These are phyloP conservation scores for Wickerhamomyces alni DNA, from an alignment of 805 yeast species.

Conservation along the genomic window DNA sequence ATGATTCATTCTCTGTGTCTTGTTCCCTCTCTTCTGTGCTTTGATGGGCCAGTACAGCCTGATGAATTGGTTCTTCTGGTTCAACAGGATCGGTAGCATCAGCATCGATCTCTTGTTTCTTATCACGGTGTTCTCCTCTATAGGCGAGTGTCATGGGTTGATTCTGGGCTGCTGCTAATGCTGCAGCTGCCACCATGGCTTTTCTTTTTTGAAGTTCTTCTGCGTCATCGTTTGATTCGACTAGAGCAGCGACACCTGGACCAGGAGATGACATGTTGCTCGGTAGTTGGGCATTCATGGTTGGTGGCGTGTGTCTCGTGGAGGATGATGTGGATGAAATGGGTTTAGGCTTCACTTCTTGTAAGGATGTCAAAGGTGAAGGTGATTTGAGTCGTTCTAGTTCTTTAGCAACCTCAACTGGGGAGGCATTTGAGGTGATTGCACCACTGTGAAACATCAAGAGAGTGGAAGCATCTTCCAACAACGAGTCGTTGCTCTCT, in stretches of 20 bases:
- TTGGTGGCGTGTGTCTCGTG: slow-evolving; percentile 3
- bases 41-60: neutral
- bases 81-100: neutral
- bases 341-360: slow-evolving; percentile 1
- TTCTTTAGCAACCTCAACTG: neutral
- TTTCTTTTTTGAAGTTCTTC: slow-evolving; percentile 24
- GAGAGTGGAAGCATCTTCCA: slow-evolving; percentile 58
- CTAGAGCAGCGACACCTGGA: slow-evolving; percentile 37
- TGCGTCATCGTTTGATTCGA: slow-evolving; percentile 18
- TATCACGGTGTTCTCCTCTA: neutral
- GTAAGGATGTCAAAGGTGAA: neutral
- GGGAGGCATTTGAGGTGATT: slow-evolving; percentile 23
- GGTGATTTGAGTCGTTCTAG: neutral
- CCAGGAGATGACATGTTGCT: slow-evolving; percentile 36
- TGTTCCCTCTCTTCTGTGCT: slow-evolving; percentile 2
- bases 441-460: slow-evolving; percentile 55
- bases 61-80: neutral
- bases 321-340: slow-evolving; percentile 4
- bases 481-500: slow-evolving; percentile 21
- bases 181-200: slow-evolving; percentile 77
- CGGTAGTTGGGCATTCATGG: neutral
- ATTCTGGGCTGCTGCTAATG: slow-evolving; percentile 76
- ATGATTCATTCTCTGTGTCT: too few relatives aligned
- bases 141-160: slow-evolving; percentile 52
- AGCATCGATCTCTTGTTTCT: neutral